These are phyloP conservation scores for Ceratocystis colombiana DNA, from an alignment of 2,329 filamentous ascomycete species.

Conservation along the genomic window DNA sequence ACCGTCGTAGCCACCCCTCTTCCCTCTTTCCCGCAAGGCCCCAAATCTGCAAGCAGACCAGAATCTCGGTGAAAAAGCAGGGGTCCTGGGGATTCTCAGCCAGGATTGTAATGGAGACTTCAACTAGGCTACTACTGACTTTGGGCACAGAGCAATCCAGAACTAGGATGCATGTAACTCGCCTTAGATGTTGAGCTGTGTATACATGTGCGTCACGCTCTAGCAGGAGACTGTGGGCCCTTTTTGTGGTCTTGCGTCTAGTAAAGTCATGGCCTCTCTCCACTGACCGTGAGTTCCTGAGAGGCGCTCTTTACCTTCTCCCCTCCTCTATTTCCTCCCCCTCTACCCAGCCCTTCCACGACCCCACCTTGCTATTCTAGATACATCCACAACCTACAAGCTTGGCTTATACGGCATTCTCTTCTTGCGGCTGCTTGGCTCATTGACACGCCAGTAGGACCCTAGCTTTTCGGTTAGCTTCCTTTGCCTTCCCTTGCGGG, in stretches of 20 bases:
- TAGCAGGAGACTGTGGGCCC: background rate
- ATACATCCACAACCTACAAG: too few species aligned
- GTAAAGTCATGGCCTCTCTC: background rate
- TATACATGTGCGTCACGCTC: background rate
- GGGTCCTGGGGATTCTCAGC: constrained; percentile 19
- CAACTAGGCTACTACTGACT: constrained; percentile 1
- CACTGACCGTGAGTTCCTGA: background rate
- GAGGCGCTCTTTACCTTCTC: background rate
- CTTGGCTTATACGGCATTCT: too few species aligned
- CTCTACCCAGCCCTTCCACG: too few species aligned
- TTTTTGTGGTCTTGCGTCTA: background rate
- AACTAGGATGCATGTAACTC: background rate
- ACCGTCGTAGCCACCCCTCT: constrained; percentile 8
- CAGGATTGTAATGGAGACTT: constrained; percentile 15
- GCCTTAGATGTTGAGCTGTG: background rate
- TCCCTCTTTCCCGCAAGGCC: constrained; percentile 6
- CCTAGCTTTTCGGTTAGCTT: too few species aligned
- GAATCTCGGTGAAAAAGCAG: constrained; percentile 26
- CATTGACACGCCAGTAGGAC: too few species aligned
- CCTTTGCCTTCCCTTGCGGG: too few species aligned
- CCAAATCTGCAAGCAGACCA: constrained; percentile 20
- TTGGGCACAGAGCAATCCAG: constrained; percentile 10
- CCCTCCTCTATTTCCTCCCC: too few species aligned
- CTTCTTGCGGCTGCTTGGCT: too few species aligned
- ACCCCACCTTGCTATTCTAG: too few species aligned